Conservation (phyloP, 495 filamentous ascomycete species). For the Tetracladium setigerum region DNA sequence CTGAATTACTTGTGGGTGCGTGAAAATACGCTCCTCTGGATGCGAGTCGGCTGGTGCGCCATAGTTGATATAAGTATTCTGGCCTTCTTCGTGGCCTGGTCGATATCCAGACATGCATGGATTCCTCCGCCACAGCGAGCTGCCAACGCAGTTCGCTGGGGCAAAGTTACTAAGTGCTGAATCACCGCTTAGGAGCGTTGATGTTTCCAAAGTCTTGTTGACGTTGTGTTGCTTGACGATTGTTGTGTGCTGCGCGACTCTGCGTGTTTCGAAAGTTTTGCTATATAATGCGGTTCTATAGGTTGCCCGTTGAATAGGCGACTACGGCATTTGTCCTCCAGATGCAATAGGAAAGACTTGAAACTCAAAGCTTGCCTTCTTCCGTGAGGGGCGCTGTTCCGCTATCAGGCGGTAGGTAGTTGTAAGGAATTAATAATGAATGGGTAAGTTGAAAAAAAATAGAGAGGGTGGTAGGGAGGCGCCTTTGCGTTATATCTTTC, state of each 20-base stretch:
- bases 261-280: slow-evolving; percentile 19
- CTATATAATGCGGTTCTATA: slow-evolving; percentile 20
- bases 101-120: slow-evolving; percentile 52
- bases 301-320: slow-evolving; percentile 11
- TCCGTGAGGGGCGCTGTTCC: slow-evolving; percentile 23
- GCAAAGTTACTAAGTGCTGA: slow-evolving; percentile 20
- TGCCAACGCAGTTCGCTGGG: slow-evolving; percentile 60
- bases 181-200: slow-evolving; percentile 18
- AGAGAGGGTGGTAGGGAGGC: slow-evolving; percentile 12
- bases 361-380: slow-evolving; percentile 19
- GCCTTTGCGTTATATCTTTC: slow-evolving; percentile 24
- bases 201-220: slow-evolving; percentile 18
- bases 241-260: slow-evolving; percentile 20
- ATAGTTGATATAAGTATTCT: slow-evolving; percentile 40
- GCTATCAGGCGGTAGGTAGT: slow-evolving; percentile 14
- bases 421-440: slow-evolving; percentile 11
- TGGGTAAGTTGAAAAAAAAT: slow-evolving; percentile 4
- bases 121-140: slow-evolving; percentile 59
- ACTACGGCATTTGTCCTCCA: slow-evolving; percentile 12
- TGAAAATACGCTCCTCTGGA: slow-evolving; percentile 46
- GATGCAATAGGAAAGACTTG: slow-evolving; percentile 8
- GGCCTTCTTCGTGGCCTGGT: slow-evolving; percentile 17
- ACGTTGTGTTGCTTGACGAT: slow-evolving; percentile 17
- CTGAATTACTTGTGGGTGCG: slow-evolving; percentile 32
- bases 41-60: slow-evolving; percentile 47